Conservation (phyloP, 192 early-diverging fungal species). For the Phycomyces nitens region DNA sequence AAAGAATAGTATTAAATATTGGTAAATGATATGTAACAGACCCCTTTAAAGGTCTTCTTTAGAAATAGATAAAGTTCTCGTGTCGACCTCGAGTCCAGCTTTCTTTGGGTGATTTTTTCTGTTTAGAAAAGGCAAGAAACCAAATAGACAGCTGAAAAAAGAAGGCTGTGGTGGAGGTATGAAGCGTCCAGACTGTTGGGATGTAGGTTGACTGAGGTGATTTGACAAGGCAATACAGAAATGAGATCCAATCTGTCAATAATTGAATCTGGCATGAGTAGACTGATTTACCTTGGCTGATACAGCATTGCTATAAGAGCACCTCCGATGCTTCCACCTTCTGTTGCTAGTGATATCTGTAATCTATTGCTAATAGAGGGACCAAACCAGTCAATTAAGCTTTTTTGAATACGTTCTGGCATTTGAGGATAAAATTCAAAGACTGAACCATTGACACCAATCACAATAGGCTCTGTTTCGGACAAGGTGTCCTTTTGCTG, state of each 20-base stretch:
- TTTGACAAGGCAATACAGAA: not conserved
- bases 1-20: not conserved
- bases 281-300: not conserved
- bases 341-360: slow-evolving; percentile 67
- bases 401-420: slow-evolving; percentile 68
- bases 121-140: not conserved
- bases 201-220: too few relatives aligned
- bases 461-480: slow-evolving; percentile 52
- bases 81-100: not conserved
- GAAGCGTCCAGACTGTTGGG: too few relatives aligned
- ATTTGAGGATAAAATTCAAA: slow-evolving; percentile 90
- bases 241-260: not conserved
- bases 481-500: slow-evolving; percentile 19
- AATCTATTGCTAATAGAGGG: slow-evolving; percentile 62
- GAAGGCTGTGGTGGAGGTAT: slow-evolving; percentile 8
- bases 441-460: slow-evolving; percentile 88
- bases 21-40: not conserved
- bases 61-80: too few relatives aligned
- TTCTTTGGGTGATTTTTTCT: not conserved
- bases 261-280: not conserved
- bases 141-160: slow-evolving; percentile 10
- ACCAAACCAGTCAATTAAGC: slow-evolving; percentile 72
- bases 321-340: slow-evolving; percentile 75
- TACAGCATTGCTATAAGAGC: slow-evolving; percentile 63
- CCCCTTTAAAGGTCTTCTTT: too few relatives aligned